Evolutionary conservation across 2,329 filamentous ascomycete species (phyloP), one percentile per base, ranked within the genome.

Genomic region (Sclerotinia subarctica): DNA sequence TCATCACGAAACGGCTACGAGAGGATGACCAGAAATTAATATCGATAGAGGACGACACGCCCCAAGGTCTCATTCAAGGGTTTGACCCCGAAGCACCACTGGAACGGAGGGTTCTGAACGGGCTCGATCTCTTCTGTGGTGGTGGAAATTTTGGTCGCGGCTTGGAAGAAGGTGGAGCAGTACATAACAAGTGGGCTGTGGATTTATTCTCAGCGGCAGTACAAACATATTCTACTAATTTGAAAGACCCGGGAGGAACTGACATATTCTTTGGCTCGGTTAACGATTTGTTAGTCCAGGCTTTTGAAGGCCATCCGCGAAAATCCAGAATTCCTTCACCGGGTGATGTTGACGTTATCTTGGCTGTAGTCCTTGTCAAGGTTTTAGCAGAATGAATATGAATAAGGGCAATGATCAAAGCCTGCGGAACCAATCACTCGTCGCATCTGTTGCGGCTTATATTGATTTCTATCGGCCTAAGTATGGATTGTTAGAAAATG

Each of bases 401-500:
- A 78, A 88, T 72, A 87, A 83, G 73, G 79, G 81, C 0, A 88
- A 84, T 2, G 75, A 80, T 0, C 66, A 80, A 5, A 89, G 90
- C 11, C 78, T 87, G 7, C 86, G 86, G 69, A 93, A 95, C 74
- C 90, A 90, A 46, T 94, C 91, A 0, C 85, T 95, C 42, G 85
- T 95, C 0, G 91, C 90, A 0, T 90, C 90, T 0, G 92, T 94
- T 49, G 88, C 88, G 0, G 87, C 91, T 0, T 92, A 85, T 69
- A 81, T 94, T 1, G 92, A 96, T 70, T 79, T 92, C 0, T 93
- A 92, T 71, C 84, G 89, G 0, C 92, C 92, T 0, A 82, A 85
- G n/a, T 94, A 91, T 74, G 90, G 88, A 0, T 72, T 94, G 0
- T 82, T 96, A 0, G 92, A 96, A 76, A 96, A 96, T 72, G 92